A percentile compares a stretch with the other conserved stretches of the same genome.
Evolutionary conservation across 163 green algal species (phyloP).

Genomic region (Chloroidium sp.): DNA sequence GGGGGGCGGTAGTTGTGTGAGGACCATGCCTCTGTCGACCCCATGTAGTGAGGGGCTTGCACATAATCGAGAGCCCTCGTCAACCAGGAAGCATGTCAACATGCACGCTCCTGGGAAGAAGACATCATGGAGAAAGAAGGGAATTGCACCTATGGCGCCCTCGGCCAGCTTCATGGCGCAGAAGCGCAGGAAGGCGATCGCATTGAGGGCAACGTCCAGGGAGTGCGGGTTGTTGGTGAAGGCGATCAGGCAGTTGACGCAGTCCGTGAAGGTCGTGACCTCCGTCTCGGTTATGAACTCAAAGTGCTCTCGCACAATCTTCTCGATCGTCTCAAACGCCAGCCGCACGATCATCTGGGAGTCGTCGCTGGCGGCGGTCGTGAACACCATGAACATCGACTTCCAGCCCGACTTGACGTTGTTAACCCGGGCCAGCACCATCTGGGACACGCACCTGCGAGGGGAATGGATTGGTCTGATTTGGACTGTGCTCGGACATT

Average conservation of each 20-base stretch:
- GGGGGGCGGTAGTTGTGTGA: neutral
- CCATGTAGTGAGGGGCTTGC: neutral
- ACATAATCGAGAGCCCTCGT: neutral
- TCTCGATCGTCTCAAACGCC: slow-evolving; percentile 96
- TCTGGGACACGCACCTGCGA: slow-evolving; percentile 70
- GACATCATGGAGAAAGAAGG: no score
- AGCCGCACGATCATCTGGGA: slow-evolving; percentile 70
- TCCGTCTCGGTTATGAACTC: slow-evolving; percentile 87
- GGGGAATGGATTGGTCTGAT: neutral
- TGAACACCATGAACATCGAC: slow-evolving; percentile 99
- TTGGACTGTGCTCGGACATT: neutral
- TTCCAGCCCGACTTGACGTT: slow-evolving; percentile 98
- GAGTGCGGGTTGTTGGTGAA: slow-evolving; percentile 96
- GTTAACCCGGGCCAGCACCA: slow-evolving; percentile 82
- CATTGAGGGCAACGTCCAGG: slow-evolving; percentile 83
- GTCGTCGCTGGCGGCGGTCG: slow-evolving; percentile 80
- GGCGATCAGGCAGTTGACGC: slow-evolving; percentile 97
- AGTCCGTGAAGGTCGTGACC: slow-evolving; percentile 95
- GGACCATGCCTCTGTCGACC: no score
- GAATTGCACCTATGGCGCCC: slow-evolving; percentile 51
- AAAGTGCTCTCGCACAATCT: slow-evolving; percentile 96
- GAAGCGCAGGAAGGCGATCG: slow-evolving; percentile 93
- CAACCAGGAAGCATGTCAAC: slow-evolving; percentile 1
- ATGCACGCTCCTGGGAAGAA: neutral
- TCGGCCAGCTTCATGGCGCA: slow-evolving; percentile 90